Conservation (phyloP, 352 stramenopile genomes). For the Globisporangium lucens region DNA sequence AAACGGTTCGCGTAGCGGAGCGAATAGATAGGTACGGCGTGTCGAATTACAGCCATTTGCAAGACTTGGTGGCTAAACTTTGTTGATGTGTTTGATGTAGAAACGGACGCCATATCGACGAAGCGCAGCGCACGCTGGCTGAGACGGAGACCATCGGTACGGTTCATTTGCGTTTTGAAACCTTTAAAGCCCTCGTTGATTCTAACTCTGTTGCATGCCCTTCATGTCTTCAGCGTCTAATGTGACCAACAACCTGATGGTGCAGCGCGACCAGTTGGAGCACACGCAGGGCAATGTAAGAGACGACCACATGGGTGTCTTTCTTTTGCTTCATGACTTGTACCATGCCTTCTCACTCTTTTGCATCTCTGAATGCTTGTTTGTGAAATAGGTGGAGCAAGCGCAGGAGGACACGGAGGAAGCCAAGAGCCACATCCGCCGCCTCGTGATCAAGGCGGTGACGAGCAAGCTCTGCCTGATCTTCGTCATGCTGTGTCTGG, state of each 20-base stretch:
- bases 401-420: constrained; percentile 61
- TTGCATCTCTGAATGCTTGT: not conserved
- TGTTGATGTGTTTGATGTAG: constrained; percentile 18
- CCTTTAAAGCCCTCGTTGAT: not conserved
- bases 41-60: not conserved
- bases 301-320: not conserved
- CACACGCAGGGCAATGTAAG: constrained; percentile 58
- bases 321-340: not conserved
- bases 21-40: constrained; percentile 34
- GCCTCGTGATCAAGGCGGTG: constrained; percentile 55
- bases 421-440: constrained; percentile 46
- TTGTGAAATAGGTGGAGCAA: constrained; percentile 43
- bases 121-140: constrained; percentile 66
- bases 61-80: not conserved
- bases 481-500: constrained; percentile 58
- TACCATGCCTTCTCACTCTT: not conserved
- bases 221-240: constrained; percentile 39
- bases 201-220: not conserved
- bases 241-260: constrained; percentile 63
- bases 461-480: constrained; percentile 60
- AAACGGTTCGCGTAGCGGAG: constrained; percentile 40
- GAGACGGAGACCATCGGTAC: constrained; percentile 70
- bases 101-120: constrained; percentile 64
- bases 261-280: constrained; percentile 68
- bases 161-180: not conserved